phyloP scores from a whole-genome alignment of 2,329 filamentous ascomycete species.

The Rasamsonia emersonii region DNA sequence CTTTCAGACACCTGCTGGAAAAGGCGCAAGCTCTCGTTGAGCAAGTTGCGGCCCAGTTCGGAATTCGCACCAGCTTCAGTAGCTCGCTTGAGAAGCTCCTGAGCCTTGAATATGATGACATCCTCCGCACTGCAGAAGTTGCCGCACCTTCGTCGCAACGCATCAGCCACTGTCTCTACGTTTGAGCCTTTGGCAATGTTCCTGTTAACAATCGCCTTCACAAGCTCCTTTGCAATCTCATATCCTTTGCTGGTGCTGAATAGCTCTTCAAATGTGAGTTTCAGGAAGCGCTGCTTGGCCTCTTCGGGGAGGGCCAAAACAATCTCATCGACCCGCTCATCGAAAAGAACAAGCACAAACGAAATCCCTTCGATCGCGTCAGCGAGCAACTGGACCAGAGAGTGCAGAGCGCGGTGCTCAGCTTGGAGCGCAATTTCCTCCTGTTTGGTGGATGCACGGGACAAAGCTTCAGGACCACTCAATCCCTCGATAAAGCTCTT shows the following conservation, averaged over 20 bases:
- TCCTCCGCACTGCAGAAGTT: constrained; percentile 97
- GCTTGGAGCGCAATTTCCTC: constrained; percentile 89
- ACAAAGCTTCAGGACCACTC: constrained; percentile 80
- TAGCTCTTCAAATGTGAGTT: constrained; percentile 78
- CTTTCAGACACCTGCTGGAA: constrained; percentile 84
- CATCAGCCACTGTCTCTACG: constrained; percentile 93
- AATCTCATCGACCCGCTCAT: constrained; percentile 86
- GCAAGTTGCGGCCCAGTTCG: constrained; percentile 65
- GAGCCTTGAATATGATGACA: constrained; percentile 96
- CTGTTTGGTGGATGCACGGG: constrained; percentile 67
- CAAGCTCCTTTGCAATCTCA: constrained; percentile 84
- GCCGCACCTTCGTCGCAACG: constrained; percentile 81
- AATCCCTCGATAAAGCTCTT: constrained; percentile 86
- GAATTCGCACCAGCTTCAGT: constrained; percentile 67
- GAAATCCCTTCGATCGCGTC: constrained; percentile 95
- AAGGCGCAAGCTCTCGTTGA: constrained; percentile 80
- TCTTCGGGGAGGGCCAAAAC: constrained; percentile 64
- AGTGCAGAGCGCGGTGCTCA: constrained; percentile 86
- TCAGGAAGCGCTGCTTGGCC: constrained; percentile 59
- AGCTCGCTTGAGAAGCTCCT: constrained; percentile 86
- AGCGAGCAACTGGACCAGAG: constrained; percentile 73
- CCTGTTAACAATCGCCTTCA: constrained; percentile 95
- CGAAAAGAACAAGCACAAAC: constrained; percentile 89
- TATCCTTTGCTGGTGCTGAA: constrained; percentile 74
- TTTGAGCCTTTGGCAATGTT: constrained; percentile 97